Conservation (phyloP, 2,329 filamentous ascomycete species). For the Colletotrichum sp. region DNA sequence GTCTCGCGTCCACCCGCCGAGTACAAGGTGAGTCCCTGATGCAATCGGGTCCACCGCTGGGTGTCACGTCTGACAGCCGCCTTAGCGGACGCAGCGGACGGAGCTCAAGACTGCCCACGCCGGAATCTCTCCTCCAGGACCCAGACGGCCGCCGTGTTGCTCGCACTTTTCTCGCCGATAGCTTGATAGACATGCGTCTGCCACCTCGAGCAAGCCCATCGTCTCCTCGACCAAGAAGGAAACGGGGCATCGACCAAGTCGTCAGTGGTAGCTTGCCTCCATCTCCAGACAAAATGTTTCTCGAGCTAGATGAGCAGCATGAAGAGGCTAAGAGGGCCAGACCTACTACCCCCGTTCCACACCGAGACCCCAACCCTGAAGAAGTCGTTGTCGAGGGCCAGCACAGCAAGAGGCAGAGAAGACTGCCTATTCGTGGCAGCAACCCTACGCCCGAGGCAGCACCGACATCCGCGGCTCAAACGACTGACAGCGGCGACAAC, state of each 20-base stretch:
- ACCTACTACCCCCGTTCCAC: not conserved
- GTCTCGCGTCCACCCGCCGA: slow-evolving; percentile 12
- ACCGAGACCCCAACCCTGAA: not conserved
- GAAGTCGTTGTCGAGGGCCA: not conserved
- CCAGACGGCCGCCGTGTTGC: not conserved
- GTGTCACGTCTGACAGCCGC: slow-evolving; percentile 4
- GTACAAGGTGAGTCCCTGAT: slow-evolving; percentile 5
- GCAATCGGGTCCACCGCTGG: not conserved
- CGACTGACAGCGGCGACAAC: not conserved
- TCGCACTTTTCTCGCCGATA: slow-evolving; percentile 4
- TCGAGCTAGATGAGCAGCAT: slow-evolving; percentile 17
- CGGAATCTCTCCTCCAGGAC: not conserved
- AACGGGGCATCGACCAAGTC: slow-evolving; percentile 8
- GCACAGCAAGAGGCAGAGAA: not conserved
- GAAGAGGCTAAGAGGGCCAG: not conserved
- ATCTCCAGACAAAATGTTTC: slow-evolving; percentile 6
- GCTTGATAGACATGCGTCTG: slow-evolving; percentile 12
- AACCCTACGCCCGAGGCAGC: not conserved
- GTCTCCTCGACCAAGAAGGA: not conserved
- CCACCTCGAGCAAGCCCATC: not conserved
- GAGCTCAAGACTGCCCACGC: slow-evolving; percentile 10
- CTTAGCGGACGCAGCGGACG: not conserved
- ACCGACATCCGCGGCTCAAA: not conserved
- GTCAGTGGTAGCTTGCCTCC: slow-evolving; percentile 6
- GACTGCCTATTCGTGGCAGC: not conserved